These are phyloP conservation scores for Polyporus tsugae DNA, from an alignment of 1,284 basidiomycete species.

Conservation along the genomic window DNA sequence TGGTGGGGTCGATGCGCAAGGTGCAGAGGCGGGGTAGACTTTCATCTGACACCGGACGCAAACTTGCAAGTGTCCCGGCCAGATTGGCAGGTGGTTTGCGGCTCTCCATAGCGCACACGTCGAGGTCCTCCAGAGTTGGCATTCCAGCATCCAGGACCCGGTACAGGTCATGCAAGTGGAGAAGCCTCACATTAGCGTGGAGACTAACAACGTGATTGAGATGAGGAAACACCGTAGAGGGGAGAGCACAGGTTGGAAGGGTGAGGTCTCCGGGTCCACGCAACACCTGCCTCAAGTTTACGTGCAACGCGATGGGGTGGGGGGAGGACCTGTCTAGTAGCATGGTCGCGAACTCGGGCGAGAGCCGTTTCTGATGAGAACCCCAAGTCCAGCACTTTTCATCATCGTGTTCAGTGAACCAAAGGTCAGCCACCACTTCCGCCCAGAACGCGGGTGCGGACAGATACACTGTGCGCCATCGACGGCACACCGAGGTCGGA, in stretches of 20 bases:
- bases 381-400: not conserved
- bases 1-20: not conserved
- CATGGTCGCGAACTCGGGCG: not conserved
- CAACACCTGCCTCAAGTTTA: not conserved
- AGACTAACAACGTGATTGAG: not conserved
- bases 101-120: not conserved
- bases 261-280: not conserved
- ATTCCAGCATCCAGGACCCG: not conserved
- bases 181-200: not conserved
- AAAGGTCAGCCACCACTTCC: not conserved
- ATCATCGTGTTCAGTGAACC: not conserved
- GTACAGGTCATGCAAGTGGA: not conserved
- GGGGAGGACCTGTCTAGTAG: not conserved
- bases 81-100: not conserved
- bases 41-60: not conserved
- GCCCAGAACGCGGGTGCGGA: slow-evolving; percentile 1
- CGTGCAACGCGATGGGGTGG: not conserved
- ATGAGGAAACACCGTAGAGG: not conserved
- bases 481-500: not conserved
- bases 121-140: not conserved
- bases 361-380: not conserved
- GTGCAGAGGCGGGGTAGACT: not conserved
- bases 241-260: not conserved
- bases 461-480: not conserved
- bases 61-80: not conserved